Conservation (phyloP, 495 filamentous ascomycete genomes). For the Trichoderma virens region DNA sequence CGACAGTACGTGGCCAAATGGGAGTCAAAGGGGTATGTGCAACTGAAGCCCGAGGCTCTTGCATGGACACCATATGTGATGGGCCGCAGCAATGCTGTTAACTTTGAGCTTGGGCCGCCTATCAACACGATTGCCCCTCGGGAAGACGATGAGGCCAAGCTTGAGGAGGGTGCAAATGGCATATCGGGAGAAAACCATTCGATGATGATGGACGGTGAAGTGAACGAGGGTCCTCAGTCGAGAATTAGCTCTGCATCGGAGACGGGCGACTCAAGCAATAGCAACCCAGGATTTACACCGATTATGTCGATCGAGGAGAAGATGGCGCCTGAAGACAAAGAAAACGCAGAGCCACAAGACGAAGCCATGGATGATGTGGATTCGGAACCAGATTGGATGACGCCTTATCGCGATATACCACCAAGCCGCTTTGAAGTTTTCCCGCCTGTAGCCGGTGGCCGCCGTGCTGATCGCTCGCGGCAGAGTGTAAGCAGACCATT, state of each 20-base stretch:
- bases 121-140: conserved; percentile 82
- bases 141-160: conserved; percentile 56
- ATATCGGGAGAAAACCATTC: conserved; percentile 27
- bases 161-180: conserved; percentile 21
- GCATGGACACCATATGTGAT: conserved; percentile 98
- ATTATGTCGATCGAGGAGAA: conserved; percentile 26
- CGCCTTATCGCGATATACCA: conserved; percentile 52
- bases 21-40: conserved; percentile 79
- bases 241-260: conserved; percentile 13
- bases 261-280: neutral
- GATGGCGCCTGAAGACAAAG: conserved; percentile 17
- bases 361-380: conserved; percentile 18
- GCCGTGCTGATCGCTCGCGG: conserved; percentile 23
- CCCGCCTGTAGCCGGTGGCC: conserved; percentile 56
- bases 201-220: conserved; percentile 13
- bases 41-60: conserved; percentile 70
- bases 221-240: conserved; percentile 15
- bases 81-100: conserved; percentile 74
- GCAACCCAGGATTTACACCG: conserved; percentile 15
- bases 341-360: conserved; percentile 26
- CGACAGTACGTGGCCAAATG: conserved; percentile 76
- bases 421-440: conserved; percentile 77
- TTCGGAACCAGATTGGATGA: conserved; percentile 26
- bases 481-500: conserved; percentile 26
- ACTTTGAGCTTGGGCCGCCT: conserved; percentile 75